Evolutionary conservation across 2,329 filamentous ascomycete species (phyloP).

Genomic region (Diaporthe aspalathi): DNA sequence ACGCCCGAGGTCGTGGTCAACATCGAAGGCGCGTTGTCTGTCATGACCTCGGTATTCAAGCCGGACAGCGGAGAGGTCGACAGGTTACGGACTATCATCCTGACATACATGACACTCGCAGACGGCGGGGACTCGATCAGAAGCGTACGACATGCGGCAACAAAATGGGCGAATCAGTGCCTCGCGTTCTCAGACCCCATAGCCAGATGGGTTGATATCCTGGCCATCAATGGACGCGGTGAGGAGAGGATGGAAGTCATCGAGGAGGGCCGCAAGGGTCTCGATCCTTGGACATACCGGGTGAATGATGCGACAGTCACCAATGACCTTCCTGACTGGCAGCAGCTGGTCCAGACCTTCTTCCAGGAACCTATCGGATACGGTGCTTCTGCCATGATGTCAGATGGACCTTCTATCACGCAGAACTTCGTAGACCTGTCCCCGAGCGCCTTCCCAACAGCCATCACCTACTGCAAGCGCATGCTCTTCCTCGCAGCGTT

Average conservation of each 20-base stretch:
- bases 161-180: conserved; percentile 91
- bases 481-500: conserved; percentile 64
- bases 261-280: conserved; percentile 89
- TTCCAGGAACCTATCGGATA: conserved; percentile 55
- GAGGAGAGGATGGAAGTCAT: conserved; percentile 83
- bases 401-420: conserved; percentile 53
- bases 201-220: conserved; percentile 88
- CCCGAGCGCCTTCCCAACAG: conserved; percentile 71
- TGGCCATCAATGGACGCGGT: conserved; percentile 76
- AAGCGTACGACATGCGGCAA: conserved; percentile 82
- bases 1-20: conserved; percentile 82
- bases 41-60: conserved; percentile 66
- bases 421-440: conserved; percentile 61
- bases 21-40: conserved; percentile 89
- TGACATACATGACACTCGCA: conserved; percentile 73
- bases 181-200: conserved; percentile 82
- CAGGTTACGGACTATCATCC: conserved; percentile 65
- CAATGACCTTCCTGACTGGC: conserved; percentile 62
- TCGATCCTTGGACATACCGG: conserved; percentile 73
- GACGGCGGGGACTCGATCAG: conserved; percentile 66
- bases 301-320: conserved; percentile 57
- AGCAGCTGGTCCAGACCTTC: conserved; percentile 60
- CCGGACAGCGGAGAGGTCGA: conserved; percentile 45
- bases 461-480: conserved; percentile 74
- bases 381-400: conserved; percentile 50